Evolutionary conservation across 2,329 filamentous ascomycete genomes (phyloP).

Genomic region (Plenodomus biglobosus): DNA sequence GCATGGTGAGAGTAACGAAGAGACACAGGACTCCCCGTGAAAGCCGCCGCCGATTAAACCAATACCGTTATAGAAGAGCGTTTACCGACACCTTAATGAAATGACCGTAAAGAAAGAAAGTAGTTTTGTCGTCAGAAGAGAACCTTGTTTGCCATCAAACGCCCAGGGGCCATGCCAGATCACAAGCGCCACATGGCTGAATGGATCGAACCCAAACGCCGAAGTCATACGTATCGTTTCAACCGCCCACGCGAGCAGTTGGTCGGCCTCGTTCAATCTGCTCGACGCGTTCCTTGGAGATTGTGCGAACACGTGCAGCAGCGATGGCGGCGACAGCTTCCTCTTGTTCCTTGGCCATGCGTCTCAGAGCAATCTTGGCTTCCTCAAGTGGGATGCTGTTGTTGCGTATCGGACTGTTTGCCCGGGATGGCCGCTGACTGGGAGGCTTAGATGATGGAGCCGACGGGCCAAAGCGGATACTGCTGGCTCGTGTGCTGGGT

Average conservation of each 20-base stretch:
- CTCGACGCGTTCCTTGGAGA: conserved; percentile 15
- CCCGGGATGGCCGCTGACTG: conserved; percentile 29
- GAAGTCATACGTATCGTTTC: not conserved
- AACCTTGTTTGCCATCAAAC: not conserved
- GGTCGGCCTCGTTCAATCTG: conserved; percentile 23
- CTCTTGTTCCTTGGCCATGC: conserved; percentile 33
- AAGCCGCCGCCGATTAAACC: not conserved
- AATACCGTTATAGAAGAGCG: not conserved
- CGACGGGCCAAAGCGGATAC: conserved; percentile 26
- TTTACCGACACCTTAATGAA: not conserved
- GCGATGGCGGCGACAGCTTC: conserved; percentile 23
- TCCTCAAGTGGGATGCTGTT: conserved; percentile 35
- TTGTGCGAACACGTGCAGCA: conserved; percentile 8
- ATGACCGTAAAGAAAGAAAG: not conserved
- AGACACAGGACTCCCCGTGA: not conserved
- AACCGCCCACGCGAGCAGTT: conserved; percentile 15
- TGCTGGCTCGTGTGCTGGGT: conserved; percentile 33
- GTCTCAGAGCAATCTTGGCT: conserved; percentile 28
- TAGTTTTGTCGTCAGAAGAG: not conserved
- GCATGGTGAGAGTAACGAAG: not conserved
- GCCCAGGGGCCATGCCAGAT: not conserved
- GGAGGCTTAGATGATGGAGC: conserved; percentile 20
- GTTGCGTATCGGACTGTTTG: conserved; percentile 32
- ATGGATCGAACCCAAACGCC: not conserved
- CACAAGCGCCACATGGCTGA: not conserved